Conservation (phyloP, 345 rosid genomes). For the Cochlearia excelsa region DNA sequence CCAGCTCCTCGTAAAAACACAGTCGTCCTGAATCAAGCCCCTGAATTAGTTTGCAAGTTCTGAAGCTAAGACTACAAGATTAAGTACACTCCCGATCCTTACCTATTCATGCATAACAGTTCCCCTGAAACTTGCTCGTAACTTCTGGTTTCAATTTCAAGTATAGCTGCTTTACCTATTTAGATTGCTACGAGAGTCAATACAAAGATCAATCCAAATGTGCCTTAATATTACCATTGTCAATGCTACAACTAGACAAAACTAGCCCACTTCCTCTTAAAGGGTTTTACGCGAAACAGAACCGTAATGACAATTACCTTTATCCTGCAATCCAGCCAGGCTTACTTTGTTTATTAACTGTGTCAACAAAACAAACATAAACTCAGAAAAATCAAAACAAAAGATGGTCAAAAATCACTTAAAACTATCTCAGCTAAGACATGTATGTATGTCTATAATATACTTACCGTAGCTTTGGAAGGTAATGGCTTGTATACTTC, state of each 20-base stretch:
- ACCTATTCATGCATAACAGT: conserved; percentile 78
- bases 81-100: conserved; percentile 18
- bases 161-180: conserved; percentile 82
- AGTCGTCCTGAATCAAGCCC: conserved; percentile 48
- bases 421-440: neutral
- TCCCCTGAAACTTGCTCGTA: conserved; percentile 69
- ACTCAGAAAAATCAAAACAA: conserved; percentile 5
- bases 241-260: neutral
- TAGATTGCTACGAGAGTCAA: conserved; percentile 9
- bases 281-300: neutral
- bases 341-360: conserved; percentile 64
- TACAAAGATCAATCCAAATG: neutral
- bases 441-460: neutral
- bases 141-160: conserved; percentile 73
- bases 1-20: conserved; percentile 79
- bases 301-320: conserved; percentile 46
- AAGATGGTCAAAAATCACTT: conserved; percentile 2
- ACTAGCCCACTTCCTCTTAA: neutral
- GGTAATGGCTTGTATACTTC: conserved; percentile 78
- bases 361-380: conserved; percentile 28
- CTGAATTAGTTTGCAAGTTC: conserved; percentile 10
- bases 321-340: conserved; percentile 88
- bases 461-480: conserved; percentile 63
- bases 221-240: neutral
- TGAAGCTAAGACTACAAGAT: neutral